Evolutionary conservation across 2,329 filamentous ascomycete species (phyloP).

Genomic region (Fusarium sp.): DNA sequence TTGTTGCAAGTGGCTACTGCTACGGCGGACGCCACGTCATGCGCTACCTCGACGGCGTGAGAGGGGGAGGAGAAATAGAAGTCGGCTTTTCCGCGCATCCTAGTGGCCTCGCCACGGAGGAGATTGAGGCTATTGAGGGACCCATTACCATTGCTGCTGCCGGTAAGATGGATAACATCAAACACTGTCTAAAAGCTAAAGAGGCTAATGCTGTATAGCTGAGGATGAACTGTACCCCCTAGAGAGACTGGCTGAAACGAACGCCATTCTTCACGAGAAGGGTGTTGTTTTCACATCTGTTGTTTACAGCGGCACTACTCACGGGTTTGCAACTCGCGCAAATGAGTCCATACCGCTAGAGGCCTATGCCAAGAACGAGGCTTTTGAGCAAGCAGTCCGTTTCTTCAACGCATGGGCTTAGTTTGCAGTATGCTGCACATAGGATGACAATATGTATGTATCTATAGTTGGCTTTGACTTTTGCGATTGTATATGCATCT

Average conservation of each 20-base stretch:
- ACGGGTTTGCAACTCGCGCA: slow-evolving; percentile 75
- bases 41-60: slow-evolving; percentile 60
- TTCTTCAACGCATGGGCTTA: slow-evolving; percentile 70
- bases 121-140: slow-evolving; percentile 52
- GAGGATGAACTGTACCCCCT: slow-evolving; percentile 16
- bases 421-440: neutral
- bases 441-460: no score
- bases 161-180: neutral
- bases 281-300: slow-evolving; percentile 67
- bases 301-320: slow-evolving; percentile 71
- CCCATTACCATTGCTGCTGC: slow-evolving; percentile 28
- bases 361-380: slow-evolving; percentile 77
- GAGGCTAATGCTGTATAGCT: slow-evolving; percentile 10
- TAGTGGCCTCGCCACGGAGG: slow-evolving; percentile 61
- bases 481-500: no score
- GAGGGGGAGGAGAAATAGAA: slow-evolving; percentile 56
- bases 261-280: slow-evolving; percentile 13
- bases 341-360: slow-evolving; percentile 61
- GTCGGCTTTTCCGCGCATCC: slow-evolving; percentile 70
- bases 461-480: no score
- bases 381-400: slow-evolving; percentile 74
- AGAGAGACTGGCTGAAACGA: slow-evolving; percentile 17
- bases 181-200: rapidly evolving
- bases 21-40: slow-evolving; percentile 66
- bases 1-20: slow-evolving; percentile 67